phyloP scores from a whole-genome alignment of 2,329 filamentous ascomycete genomes.

The Phaeosphaeriaceae sp. region DNA sequence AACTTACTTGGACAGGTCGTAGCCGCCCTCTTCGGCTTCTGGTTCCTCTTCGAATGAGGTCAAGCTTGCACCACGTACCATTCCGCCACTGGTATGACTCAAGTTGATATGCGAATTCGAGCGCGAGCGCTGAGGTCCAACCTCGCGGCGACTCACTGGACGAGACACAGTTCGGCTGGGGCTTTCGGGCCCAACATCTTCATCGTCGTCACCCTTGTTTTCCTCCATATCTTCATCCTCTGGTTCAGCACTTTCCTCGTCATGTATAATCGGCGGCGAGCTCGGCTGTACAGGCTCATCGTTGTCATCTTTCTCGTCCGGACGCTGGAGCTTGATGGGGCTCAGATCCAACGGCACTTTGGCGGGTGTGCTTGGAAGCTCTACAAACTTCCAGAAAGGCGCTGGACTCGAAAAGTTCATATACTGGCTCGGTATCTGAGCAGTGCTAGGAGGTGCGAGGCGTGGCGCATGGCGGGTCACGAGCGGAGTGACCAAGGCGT shows the following conservation, averaged over 20 bases:
- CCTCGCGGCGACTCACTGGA: constrained; percentile 44
- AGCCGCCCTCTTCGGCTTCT: constrained; percentile 55
- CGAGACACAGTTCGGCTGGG: constrained; percentile 44
- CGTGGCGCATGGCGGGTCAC: constrained; percentile 76
- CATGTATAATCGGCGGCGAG: constrained; percentile 41
- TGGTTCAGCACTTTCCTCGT: constrained; percentile 32
- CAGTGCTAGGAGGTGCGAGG: constrained; percentile 80
- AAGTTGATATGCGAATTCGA: constrained; percentile 43
- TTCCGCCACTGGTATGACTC: constrained; percentile 34
- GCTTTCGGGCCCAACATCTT: constrained; percentile 43
- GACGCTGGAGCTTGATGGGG: constrained; percentile 44
- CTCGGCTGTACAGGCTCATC: constrained; percentile 43
- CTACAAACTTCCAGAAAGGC: constrained; percentile 87
- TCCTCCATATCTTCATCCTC: constrained; percentile 41
- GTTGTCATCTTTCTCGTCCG: constrained; percentile 41
- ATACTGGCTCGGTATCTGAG: constrained; percentile 82
- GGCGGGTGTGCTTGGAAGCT: constrained; percentile 76
- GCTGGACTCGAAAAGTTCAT: constrained; percentile 87
- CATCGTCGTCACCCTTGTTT: constrained; percentile 42
- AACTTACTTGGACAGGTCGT: constrained; percentile 59
- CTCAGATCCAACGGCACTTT: constrained; percentile 45
- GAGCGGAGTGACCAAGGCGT: constrained; percentile 68
- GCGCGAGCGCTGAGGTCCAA: constrained; percentile 34
- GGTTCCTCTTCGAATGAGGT: constrained; percentile 49
- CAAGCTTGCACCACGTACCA: constrained; percentile 46